Evolutionary conservation across 441 rosid genomes (phyloP).

Genomic region (Gossypium davidsonii): DNA sequence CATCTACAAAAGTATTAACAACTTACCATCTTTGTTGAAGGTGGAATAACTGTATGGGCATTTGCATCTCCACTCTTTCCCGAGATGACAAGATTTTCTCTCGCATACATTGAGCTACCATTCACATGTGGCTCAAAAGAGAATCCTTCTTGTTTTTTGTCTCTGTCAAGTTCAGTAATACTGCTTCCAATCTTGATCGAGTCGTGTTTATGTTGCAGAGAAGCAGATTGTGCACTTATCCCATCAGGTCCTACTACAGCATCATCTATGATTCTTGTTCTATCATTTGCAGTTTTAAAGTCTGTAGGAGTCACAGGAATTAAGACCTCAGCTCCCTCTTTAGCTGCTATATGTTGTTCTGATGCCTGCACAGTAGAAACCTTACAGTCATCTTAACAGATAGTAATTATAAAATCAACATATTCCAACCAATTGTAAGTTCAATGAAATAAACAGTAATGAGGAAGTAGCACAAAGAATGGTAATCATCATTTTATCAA

Average conservation of each 20-base stretch:
- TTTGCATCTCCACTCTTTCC: constrained; percentile 24
- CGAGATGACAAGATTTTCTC: constrained; percentile 16
- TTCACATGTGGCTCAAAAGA: constrained; percentile 17
- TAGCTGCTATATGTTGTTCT: constrained; percentile 27
- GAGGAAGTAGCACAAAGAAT: background rate
- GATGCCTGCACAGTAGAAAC: constrained; percentile 24
- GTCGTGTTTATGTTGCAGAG: constrained; percentile 20
- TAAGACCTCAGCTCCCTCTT: constrained; percentile 25
- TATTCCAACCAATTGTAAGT: background rate
- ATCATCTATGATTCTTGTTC: constrained; percentile 11
- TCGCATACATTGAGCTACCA: constrained; percentile 14
- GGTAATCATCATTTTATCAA: background rate
- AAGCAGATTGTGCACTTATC: constrained; percentile 6
- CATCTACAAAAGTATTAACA: constrained; percentile 9
- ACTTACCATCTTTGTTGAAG: constrained; percentile 34
- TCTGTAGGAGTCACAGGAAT: constrained; percentile 17
- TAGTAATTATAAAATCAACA: background rate
- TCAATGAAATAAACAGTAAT: background rate
- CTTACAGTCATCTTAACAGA: background rate
- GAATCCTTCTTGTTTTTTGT: constrained; percentile 12
- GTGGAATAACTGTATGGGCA: constrained; percentile 19
- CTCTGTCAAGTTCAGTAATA: constrained; percentile 1
- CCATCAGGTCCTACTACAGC: constrained; percentile 5
- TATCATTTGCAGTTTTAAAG: constrained; percentile 16
- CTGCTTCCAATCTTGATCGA: constrained; percentile 20